phyloP scores from a whole-genome alignment of 768 basidiomycete species.

The Arthromyces matolae region DNA sequence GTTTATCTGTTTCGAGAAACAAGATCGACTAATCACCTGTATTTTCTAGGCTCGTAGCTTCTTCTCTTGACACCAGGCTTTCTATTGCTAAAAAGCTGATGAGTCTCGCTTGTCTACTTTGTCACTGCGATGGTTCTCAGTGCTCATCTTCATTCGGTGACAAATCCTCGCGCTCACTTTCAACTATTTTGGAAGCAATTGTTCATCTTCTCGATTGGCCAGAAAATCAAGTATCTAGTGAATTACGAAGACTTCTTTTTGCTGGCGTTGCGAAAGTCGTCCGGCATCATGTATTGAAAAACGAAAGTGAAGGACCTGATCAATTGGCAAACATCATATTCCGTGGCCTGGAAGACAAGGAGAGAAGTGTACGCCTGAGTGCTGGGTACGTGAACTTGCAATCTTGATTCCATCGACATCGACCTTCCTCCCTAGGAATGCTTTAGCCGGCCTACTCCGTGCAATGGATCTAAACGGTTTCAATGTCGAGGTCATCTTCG shows the following conservation, averaged over 20 bases:
- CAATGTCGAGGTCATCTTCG: conserved; percentile 39
- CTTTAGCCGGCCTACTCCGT: conserved; percentile 44
- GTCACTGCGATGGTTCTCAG: conserved; percentile 29
- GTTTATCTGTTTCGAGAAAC: not conserved
- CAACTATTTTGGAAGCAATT: conserved; percentile 34
- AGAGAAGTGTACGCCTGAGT: conserved; percentile 57
- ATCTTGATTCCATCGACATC: not conserved
- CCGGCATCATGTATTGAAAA: conserved; percentile 35
- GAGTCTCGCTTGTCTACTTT: conserved; percentile 35
- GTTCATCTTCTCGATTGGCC: conserved; percentile 44
- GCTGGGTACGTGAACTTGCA: conserved; percentile 55
- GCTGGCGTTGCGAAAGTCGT: conserved; percentile 38
- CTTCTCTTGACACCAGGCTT: too few species aligned
- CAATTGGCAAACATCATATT: conserved; percentile 37
- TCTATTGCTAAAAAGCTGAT: conserved; percentile 30
- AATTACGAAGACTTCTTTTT: conserved; percentile 44
- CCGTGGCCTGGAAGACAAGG: conserved; percentile 47
- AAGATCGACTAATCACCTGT: conserved; percentile 11
- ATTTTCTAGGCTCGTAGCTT: too few species aligned
- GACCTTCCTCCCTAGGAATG: conserved; percentile 33
- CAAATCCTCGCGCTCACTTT: conserved; percentile 25
- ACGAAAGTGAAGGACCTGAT: conserved; percentile 28
- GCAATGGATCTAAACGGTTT: conserved; percentile 29
- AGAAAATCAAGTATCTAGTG: conserved; percentile 40
- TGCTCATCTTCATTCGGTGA: conserved; percentile 23